These are phyloP conservation scores for Hypoxylon sp. DNA, from an alignment of 2,329 filamentous ascomycete genomes.

Conservation along the genomic window DNA sequence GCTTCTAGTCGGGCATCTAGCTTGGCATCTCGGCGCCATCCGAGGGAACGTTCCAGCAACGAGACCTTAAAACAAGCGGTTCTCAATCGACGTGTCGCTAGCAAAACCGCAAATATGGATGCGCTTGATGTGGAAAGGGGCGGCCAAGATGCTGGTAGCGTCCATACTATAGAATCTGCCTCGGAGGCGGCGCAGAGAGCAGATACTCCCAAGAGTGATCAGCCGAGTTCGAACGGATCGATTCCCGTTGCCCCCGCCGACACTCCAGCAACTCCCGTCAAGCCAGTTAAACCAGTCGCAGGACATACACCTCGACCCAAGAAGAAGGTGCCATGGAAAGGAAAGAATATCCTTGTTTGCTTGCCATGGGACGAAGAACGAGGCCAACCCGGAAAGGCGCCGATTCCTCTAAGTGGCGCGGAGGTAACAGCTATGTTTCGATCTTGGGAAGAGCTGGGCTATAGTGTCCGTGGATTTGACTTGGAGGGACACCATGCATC, in stretches of 20 bases:
- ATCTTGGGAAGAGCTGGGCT: constrained; percentile 77
- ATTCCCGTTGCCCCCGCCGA: constrained; percentile 36
- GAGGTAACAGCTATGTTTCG: constrained; percentile 73
- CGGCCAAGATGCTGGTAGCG: constrained; percentile 48
- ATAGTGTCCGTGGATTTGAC: constrained; percentile 76
- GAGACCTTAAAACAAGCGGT: constrained; percentile 65
- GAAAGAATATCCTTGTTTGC: constrained; percentile 78
- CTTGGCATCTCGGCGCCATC: constrained; percentile 54
- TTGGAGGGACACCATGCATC: constrained; percentile 61
- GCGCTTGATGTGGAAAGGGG: constrained; percentile 41
- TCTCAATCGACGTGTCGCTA: constrained; percentile 45
- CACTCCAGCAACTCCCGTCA: constrained; percentile 48
- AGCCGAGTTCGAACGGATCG: constrained; percentile 49
- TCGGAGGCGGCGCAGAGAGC: constrained; percentile 48
- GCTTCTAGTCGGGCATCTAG: constrained; percentile 39
- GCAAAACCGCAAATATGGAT: constrained; percentile 47
- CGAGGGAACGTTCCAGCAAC: constrained; percentile 65
- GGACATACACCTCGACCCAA: constrained; percentile 68
- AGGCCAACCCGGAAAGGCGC: constrained; percentile 67
- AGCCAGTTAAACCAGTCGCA: constrained; percentile 54
- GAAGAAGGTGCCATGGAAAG: constrained; percentile 81
- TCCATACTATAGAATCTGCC: constrained; percentile 48
- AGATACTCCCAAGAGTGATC: constrained; percentile 52
- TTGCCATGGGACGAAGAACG: constrained; percentile 76
- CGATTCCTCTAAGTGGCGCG: constrained; percentile 65